phyloP scores from a whole-genome alignment of 1,139 yeast genomes.

The Geotrichum siamense region DNA sequence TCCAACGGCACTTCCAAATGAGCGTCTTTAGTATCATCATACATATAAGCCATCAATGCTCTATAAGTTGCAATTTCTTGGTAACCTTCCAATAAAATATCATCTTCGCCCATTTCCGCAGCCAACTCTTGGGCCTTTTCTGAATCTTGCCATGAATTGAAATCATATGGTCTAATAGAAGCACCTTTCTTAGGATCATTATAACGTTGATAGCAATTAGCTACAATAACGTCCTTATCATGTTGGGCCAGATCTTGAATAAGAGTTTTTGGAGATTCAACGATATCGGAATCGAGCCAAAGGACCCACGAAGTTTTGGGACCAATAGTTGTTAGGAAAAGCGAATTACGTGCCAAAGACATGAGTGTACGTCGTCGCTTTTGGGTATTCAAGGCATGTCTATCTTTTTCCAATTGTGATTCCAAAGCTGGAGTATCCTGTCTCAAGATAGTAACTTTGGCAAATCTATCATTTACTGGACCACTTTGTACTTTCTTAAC shows the following conservation, averaged over 20 bases:
- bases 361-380: constrained; percentile 81
- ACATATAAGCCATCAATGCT: constrained; percentile 89
- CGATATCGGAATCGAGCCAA: constrained; percentile 92
- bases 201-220: constrained; percentile 86
- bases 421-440: constrained; percentile 85
- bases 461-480: constrained; percentile 52
- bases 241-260: constrained; percentile 85
- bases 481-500: constrained; percentile 61
- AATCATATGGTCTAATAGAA: constrained; percentile 84
- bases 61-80: constrained; percentile 88
- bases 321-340: constrained; percentile 79
- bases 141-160: constrained; percentile 93
- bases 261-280: constrained; percentile 75
- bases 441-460: constrained; percentile 76
- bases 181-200: constrained; percentile 48
- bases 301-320: constrained; percentile 91
- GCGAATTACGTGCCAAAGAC: constrained; percentile 91
- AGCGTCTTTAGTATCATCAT: constrained; percentile 57
- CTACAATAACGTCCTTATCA: constrained; percentile 79
- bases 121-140: constrained; percentile 79
- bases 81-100: constrained; percentile 86
- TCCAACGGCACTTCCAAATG: constrained; percentile 70
- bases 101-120: constrained; percentile 65
- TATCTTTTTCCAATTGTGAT: constrained; percentile 62
- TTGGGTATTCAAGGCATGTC: constrained; percentile 67